Base-by-base conservation (phyloP, 257 asterid genomes). In the Solanum ossicruentum region DNA sequence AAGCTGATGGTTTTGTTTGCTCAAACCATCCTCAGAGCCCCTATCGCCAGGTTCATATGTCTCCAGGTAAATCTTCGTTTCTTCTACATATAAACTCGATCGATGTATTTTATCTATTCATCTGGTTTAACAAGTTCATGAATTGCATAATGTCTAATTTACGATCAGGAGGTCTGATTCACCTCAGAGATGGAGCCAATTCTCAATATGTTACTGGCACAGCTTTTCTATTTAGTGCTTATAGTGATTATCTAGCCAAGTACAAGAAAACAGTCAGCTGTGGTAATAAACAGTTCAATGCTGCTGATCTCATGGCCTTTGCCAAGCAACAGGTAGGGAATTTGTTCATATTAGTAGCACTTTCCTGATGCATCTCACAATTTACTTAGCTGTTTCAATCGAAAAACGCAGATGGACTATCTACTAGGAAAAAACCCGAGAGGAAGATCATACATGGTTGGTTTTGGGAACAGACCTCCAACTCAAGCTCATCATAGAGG, bases 401-500 rank as follows among this genome's bases (percentile, higher is more conserved):
- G 28, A 69, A 60, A 65, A 32, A 2, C 84, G 88, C 91, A 94
- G 97, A 89, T 95, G 88, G 97, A 95, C 87, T 92, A 94, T 84
- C 45, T 95, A 43, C 91, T 95, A 0, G 98, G 98, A 9, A 67
- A 89, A 83, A 95, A 94, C 81, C 98, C 98, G 0, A 41, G 55
- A 69, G 88, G 89, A 36, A 90, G 91, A 75, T 95, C 98, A 28
- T 91, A 90, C 92, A 95, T 95, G 98, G 98, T 94, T 10, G 98
- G 98, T 20, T 95, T 94, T 77, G 98, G 98, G 2, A 88, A 86
- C 3, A 87, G 91, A 3, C 95, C 97, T 39, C 98, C 98, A 12
- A 88, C 36, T 65, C 98, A 91, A 80, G 94, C 97, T 3, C 98
- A 95, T 88, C 98, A 95, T 49, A 86, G 98, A 85, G 98, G 98